Conservation (phyloP, 306 rosid genomes). For the Rosa rugosa region DNA sequence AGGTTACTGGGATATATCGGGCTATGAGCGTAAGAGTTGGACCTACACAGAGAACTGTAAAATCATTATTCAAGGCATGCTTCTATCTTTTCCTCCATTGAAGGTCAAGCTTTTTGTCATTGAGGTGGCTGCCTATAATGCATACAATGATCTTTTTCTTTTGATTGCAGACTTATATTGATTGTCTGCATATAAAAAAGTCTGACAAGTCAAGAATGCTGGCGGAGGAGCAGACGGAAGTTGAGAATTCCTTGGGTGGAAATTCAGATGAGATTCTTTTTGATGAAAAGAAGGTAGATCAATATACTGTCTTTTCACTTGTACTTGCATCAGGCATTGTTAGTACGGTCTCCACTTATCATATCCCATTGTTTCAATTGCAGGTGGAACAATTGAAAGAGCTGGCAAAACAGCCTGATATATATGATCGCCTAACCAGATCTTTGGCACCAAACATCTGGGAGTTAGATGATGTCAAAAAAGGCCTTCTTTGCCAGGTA, state of each 20-base stretch:
- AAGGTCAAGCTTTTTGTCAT: constrained; percentile 10
- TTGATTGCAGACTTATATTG: constrained; percentile 79
- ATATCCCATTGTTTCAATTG: constrained; percentile 27
- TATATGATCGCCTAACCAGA: constrained; percentile 80
- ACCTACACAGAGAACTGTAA: constrained; percentile 92
- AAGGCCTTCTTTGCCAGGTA: constrained; percentile 98
- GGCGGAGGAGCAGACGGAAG: constrained; percentile 62
- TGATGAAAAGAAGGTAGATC: constrained; percentile 64
- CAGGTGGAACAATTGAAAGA: constrained; percentile 81
- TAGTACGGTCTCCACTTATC: constrained; percentile 19
- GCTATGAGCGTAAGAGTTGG: constrained; percentile 98
- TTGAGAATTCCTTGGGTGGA: constrained; percentile 40
- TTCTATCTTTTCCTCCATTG: constrained; percentile 8
- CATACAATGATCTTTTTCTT: constrained; percentile 8
- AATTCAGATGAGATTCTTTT: constrained; percentile 49
- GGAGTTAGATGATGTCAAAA: constrained; percentile 97
- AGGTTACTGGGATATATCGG: constrained; percentile 95
- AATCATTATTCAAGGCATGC: constrained; percentile 84
- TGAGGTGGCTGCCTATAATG: constrained; percentile 16
- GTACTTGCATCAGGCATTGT: constrained; percentile 6
- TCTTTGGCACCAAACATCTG: constrained; percentile 97
- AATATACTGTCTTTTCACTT: constrained; percentile 2
- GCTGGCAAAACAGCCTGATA: constrained; percentile 76
- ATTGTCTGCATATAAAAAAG: constrained; percentile 93
- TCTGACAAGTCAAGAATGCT: constrained; percentile 86